Evolutionary conservation across 208 protist genomes (phyloP), one percentile per base, ranked within the genome.

Genomic region (Trypanosoma boissoni): DNA sequence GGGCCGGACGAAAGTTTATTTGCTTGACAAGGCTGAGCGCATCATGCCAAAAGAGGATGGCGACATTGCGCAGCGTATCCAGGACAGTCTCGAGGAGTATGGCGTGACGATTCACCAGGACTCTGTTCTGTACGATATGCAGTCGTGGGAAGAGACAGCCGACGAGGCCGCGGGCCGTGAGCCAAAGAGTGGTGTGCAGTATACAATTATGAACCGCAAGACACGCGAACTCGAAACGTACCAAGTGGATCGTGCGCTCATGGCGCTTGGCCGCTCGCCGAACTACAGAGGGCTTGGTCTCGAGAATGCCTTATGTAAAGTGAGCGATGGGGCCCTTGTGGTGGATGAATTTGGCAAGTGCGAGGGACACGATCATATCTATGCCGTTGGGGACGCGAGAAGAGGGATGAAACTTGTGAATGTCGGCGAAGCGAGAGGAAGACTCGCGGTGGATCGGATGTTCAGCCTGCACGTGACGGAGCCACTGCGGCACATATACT

Each of bases 31-130:
- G 64, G 65, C 64, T 2, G 29, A 69, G 34, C 78, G 78, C 58
- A 88, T 93, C 34, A 62, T 93, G 56, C 75, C 75, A 0, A 55
- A 58, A 23, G 86, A 93, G 68, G 86, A 93, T 57, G 58, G 70
- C 3, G 86, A 93, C 60, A 58, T 93, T 34, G 68, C 78, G 14
- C 44, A 29, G 20, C 24, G 49, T 20, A 81, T 90, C 41, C 64
- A 87, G 61, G 7, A 28, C 0, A 61, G 64, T 24, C 74, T 93
- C 75, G 54, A 67, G 43, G 29, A 27, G 8, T 46, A 54, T 12
- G 83, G 83, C n/a, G 76, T 88, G 14, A 58, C 61, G 10, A 72
- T 93, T 9, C 86, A 93, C 69, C 74, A 82, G 66, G 74, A 86
- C 74, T 76, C 80, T 32, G 60, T 66, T 34, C 72, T 93, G n/a